Percentiles rank a stretch among this genome's conserved stretches.
Evolutionary conservation across 129 eudicot species (phyloP).

Genomic region (Chrysanthemum seticuspe): DNA sequence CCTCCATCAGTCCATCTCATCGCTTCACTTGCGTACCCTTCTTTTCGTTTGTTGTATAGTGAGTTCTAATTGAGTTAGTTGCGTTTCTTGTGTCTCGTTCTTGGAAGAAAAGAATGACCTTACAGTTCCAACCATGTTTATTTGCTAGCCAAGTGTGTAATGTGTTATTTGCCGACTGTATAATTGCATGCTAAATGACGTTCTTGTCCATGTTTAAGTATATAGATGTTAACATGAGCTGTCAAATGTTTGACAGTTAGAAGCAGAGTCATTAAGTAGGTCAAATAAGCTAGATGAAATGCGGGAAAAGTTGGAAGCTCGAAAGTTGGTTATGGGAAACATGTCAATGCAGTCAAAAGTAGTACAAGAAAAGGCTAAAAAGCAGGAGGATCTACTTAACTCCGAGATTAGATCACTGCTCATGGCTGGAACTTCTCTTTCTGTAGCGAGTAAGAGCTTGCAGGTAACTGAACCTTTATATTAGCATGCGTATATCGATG

Average conservation of each 20-base stretch:
- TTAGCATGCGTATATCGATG: not conserved
- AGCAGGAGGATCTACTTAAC: conserved; percentile 82
- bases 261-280: conserved; percentile 65
- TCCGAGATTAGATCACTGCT: conserved; percentile 77
- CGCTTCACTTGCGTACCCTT: no score
- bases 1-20: no score
- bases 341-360: conserved; percentile 83
- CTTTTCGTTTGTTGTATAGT: not conserved
- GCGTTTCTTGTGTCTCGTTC: conserved; percentile 1
- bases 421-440: conserved; percentile 81
- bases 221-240: conserved; percentile 20
- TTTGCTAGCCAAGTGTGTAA: not conserved
- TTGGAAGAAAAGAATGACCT: not conserved
- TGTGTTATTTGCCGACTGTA: not conserved
- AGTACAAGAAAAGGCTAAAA: conserved; percentile 74
- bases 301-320: conserved; percentile 72
- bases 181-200: not conserved
- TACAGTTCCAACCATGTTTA: not conserved
- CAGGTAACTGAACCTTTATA: conserved; percentile 50
- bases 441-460: conserved; percentile 67
- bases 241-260: conserved; percentile 49
- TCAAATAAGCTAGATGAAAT: conserved; percentile 81
- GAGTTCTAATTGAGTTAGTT: not conserved
- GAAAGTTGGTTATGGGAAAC: conserved; percentile 81
- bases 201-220: conserved; percentile 7